phyloP scores from a whole-genome alignment of 2,329 filamentous ascomycete genomes.

The Cladophialophora carrionii region DNA sequence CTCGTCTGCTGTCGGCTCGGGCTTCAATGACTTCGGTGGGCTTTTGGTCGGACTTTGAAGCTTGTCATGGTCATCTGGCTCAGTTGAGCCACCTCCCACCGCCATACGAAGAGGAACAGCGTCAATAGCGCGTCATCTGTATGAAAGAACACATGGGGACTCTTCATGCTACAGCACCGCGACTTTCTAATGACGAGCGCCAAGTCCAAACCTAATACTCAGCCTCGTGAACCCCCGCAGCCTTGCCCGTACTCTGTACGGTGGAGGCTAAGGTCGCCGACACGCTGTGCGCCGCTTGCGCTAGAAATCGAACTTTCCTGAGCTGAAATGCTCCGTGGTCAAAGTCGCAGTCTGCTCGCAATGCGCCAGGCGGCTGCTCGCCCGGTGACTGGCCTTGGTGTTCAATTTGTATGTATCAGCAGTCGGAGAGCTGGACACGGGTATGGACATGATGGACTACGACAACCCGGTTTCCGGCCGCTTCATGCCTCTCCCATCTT shows the following conservation, averaged over 20 bases:
- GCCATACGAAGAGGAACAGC: conserved; percentile 34
- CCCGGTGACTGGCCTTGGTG: conserved; percentile 19
- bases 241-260: conserved; percentile 7
- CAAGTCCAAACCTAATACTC: conserved; percentile 16
- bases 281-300: not conserved
- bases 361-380: conserved; percentile 24
- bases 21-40: conserved; percentile 14
- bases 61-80: conserved; percentile 35
- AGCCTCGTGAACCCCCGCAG: not conserved
- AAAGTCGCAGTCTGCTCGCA: not conserved
- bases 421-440: conserved; percentile 42
- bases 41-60: conserved; percentile 11
- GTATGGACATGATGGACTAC: conserved; percentile 32
- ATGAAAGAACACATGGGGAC: not conserved
- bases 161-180: not conserved
- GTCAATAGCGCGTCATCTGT: conserved; percentile 28
- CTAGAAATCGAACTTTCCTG: not conserved
- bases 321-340: not conserved
- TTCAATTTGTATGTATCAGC: conserved; percentile 38
- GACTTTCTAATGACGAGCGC: conserved; percentile 29
- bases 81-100: conserved; percentile 39
- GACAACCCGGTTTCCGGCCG: conserved; percentile 43
- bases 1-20: conserved; percentile 27
- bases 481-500: conserved; percentile 44
- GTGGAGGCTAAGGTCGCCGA: not conserved